Conservation (phyloP, 2,329 filamentous ascomycete genomes). For the Lecanicillium sp. region DNA sequence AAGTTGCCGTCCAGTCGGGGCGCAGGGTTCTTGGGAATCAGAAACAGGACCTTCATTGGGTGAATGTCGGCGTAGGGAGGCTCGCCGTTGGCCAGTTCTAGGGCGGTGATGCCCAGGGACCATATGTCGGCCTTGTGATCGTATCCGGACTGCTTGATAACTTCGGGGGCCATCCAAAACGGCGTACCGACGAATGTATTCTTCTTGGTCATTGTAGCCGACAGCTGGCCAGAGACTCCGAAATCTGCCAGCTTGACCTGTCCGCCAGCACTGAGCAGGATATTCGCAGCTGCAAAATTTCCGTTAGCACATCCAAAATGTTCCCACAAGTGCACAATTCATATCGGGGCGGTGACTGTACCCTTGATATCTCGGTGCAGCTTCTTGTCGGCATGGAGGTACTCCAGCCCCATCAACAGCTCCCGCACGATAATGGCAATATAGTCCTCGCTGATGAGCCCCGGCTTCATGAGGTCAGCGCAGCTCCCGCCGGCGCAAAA, state of each 20-base stretch:
- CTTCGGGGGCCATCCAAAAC: slow-evolving; percentile 99
- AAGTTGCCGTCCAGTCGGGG: slow-evolving; percentile 76
- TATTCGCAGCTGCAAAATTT: slow-evolving; percentile 66
- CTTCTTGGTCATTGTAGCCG: slow-evolving; percentile 98
- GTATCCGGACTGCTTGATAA: slow-evolving; percentile 97
- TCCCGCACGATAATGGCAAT: slow-evolving; percentile 94
- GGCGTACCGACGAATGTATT: slow-evolving; percentile 98
- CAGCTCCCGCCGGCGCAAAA: slow-evolving; percentile 97
- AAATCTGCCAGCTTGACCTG: slow-evolving; percentile 98
- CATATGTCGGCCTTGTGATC: slow-evolving; percentile 98
- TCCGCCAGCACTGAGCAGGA: slow-evolving; percentile 79
- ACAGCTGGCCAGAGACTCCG: slow-evolving; percentile 90
- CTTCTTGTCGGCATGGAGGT: slow-evolving; percentile 92
- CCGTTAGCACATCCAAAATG: slow-evolving; percentile 3
- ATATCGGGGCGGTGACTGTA: slow-evolving; percentile 22
- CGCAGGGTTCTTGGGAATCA: slow-evolving; percentile 91
- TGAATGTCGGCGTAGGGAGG: slow-evolving; percentile 95
- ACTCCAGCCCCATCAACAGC: slow-evolving; percentile 81
- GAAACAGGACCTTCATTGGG: slow-evolving; percentile 95
- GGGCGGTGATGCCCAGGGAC: slow-evolving; percentile 90
- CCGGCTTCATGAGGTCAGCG: slow-evolving; percentile 91
- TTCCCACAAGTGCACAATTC: slow-evolving; percentile 2
- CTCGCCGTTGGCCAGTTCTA: slow-evolving; percentile 86
- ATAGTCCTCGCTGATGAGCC: slow-evolving; percentile 85
- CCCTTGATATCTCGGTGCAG: slow-evolving; percentile 94